Base-by-base conservation (phyloP, 148 eudicot species). In the Chenopodium formosanum region DNA sequence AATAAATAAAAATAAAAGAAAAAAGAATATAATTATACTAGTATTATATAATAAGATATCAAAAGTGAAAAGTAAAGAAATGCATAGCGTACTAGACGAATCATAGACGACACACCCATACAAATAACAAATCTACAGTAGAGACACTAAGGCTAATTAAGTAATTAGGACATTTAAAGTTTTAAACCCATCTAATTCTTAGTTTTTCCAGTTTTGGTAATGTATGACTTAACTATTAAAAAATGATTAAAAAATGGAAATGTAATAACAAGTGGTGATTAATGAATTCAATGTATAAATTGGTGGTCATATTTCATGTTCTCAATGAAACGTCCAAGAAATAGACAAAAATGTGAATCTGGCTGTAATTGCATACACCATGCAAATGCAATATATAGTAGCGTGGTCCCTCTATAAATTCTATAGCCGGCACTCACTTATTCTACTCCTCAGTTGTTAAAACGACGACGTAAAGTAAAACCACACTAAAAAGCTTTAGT, bases 401-500 rank as follows among this genome's bases (percentile, higher is more conserved):
- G 13, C 20, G 7, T 76, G 83, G 86, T 80, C 83, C 83, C 62
- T 50, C 63, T 16, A 32, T 16, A 32, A 31, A 56, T 7, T 60
- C 44, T 40, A 40, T 44, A 31, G 60, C 22, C 82, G 58, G 37
- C 82, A 83, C 69, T 76, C 27, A 62, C 76, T 79, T 84, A 70
- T 69, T 84, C 40, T 71, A 74, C 75, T 74, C 64, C 70, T 56
- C 73, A 48, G 9, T 16, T 82, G 9, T 40, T 62, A 22, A 31
- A 3, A 27, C 62, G 48, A 46, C 34, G 58, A 62, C 34, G 9
- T 67, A 20, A 16, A 34, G 9, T 67, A 20, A 16, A 34, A 50
- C 19, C 78, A 56, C 63, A 68, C 25, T 29, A 1, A 34, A 5
- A 22, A 62, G 66, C 68, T 19, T 19, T 20, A 4, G 69, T 71